These are phyloP conservation scores for Ochetophila trinervis DNA, from an alignment of 306 rosid genomes.

Conservation along the genomic window DNA sequence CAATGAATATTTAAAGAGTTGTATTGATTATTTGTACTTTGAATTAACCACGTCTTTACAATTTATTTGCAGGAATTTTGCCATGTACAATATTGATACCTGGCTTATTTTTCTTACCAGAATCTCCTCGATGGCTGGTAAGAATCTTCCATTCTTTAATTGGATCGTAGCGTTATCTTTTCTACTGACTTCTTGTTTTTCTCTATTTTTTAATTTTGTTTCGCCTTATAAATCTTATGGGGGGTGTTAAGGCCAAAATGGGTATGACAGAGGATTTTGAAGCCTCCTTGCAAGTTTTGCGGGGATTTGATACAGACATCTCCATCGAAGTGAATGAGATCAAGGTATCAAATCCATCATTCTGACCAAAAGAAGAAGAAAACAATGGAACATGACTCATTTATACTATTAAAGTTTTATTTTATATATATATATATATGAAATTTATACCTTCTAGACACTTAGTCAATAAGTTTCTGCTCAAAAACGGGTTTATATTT, in stretches of 20 bases:
- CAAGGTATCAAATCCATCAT: constrained; percentile 45
- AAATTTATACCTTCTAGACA: too few species aligned
- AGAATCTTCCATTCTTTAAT: constrained; percentile 25
- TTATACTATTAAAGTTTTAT: too few species aligned
- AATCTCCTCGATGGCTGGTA: constrained; percentile 95
- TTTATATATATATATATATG: too few species aligned
- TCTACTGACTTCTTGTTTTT: background rate
- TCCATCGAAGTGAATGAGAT: constrained; percentile 80
- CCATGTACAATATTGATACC: constrained; percentile 76
- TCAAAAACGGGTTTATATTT: constrained; percentile 8
- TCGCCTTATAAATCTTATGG: constrained; percentile 8
- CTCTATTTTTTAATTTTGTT: constrained; percentile 3
- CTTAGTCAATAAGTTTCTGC: too few species aligned
- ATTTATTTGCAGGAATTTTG: constrained; percentile 60
- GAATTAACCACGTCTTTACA: background rate
- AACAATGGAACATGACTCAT: background rate
- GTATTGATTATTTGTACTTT: background rate
- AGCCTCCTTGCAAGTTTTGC: constrained; percentile 76
- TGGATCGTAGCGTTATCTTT: constrained; percentile 13
- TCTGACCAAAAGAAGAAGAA: background rate
- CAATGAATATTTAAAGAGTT: background rate
- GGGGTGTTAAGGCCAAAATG: constrained; percentile 66
- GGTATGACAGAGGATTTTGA: constrained; percentile 86
- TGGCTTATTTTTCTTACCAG: constrained; percentile 81
- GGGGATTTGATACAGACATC: constrained; percentile 81